Evolutionary conservation across 2,329 filamentous ascomycete genomes (phyloP).

Genomic region (Diplodia mutila): DNA sequence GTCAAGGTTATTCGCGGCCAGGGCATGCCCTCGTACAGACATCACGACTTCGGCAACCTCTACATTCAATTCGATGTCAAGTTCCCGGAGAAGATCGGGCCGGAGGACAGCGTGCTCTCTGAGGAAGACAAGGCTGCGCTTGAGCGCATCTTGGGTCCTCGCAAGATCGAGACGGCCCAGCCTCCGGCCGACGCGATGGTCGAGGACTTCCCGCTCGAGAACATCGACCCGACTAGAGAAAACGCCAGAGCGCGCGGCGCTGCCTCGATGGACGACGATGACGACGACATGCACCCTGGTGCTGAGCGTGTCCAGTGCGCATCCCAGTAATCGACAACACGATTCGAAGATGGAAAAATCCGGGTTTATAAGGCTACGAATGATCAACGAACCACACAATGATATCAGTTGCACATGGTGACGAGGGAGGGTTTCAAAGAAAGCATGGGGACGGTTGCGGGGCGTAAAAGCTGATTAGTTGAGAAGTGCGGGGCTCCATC

Average conservation of each 20-base stretch:
- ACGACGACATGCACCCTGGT: conserved; percentile 62
- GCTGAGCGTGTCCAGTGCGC: conserved; percentile 84
- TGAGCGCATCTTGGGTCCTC: conserved; percentile 81
- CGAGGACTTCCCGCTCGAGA: conserved; percentile 85
- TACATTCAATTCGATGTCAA: conserved; percentile 98
- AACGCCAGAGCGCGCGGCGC: conserved; percentile 69
- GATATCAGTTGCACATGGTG: conserved; percentile 19
- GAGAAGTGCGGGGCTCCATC: conserved; percentile 14
- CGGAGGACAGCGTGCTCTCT: conserved; percentile 53
- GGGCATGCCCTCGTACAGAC: conserved; percentile 94
- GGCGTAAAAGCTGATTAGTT: conserved; percentile 23
- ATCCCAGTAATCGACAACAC: conserved; percentile 68
- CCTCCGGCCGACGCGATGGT: conserved; percentile 87
- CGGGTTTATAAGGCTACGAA: conserved; percentile 22
- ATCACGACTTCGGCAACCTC: conserved; percentile 94
- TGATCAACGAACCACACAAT: conserved; percentile 22
- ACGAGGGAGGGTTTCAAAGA: conserved; percentile 17
- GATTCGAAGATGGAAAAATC: conserved; percentile 5
- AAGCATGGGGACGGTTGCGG: conserved; percentile 15
- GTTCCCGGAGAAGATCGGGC: conserved; percentile 70
- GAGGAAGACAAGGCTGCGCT: conserved; percentile 75
- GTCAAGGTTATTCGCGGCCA: conserved; percentile 95
- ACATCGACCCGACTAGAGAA: conserved; percentile 70
- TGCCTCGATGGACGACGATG: conserved; percentile 65
- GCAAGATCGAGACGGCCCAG: conserved; percentile 60